phyloP scores from a whole-genome alignment of 1,139 yeast genomes.

The Nakaseomyces sp. region DNA sequence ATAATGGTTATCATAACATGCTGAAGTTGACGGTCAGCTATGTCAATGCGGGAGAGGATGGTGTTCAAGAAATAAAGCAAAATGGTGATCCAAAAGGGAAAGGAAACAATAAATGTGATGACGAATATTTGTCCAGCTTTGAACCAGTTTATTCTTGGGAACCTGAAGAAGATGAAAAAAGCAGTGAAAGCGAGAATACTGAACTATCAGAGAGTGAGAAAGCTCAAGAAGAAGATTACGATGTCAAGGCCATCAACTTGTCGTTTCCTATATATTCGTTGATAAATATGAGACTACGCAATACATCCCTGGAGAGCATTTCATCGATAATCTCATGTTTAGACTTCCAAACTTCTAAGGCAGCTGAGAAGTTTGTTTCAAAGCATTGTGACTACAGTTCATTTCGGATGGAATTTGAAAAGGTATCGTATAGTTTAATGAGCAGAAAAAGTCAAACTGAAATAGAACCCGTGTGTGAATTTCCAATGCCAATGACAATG shows the following conservation, averaged over 20 bases:
- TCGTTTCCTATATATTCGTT: conserved; percentile 28
- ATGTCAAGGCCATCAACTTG: conserved; percentile 4
- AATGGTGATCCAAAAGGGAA: not conserved
- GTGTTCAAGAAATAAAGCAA: not conserved
- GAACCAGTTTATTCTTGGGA: conserved; percentile 20
- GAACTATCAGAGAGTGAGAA: not conserved
- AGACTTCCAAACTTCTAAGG: conserved; percentile 29
- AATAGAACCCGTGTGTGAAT: conserved; percentile 20
- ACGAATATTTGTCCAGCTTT: conserved; percentile 18
- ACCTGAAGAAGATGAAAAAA: not conserved
- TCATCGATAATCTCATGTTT: conserved; percentile 26
- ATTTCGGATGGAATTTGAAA: conserved; percentile 13
- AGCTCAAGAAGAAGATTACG: not conserved
- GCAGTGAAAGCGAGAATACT: not conserved
- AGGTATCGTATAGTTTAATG: conserved; percentile 19
- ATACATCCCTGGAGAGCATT: conserved; percentile 17
- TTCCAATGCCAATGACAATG: conserved; percentile 20
- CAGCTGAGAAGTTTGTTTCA: conserved; percentile 17
- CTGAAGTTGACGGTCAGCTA: conserved; percentile 18
- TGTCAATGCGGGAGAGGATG: not conserved
- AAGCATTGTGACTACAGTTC: conserved; percentile 8
- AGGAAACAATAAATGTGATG: conserved; percentile 5
- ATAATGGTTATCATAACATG: conserved; percentile 27
- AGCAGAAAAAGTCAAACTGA: conserved; percentile 18
- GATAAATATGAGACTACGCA: conserved; percentile 28